Evolutionary conservation across 306 rosid species (phyloP).

Genomic region (Glycine latifolia): DNA sequence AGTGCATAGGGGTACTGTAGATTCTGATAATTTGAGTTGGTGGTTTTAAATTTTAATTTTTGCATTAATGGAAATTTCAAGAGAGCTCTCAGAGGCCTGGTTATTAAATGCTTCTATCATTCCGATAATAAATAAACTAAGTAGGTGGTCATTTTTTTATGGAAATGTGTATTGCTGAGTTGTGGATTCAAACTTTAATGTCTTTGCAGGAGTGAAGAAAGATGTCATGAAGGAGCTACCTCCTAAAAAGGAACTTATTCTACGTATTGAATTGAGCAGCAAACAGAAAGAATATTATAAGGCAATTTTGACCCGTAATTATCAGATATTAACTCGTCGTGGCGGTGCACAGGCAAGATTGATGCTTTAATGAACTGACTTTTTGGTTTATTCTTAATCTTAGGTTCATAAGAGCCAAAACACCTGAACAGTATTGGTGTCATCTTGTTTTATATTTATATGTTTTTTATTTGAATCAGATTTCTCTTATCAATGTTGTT

Average conservation of each 20-base stretch:
- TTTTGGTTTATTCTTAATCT: conserved; percentile 36
- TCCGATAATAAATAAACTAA: conserved; percentile 24
- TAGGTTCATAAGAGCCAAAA: conserved; percentile 39
- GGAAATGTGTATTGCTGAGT: conserved; percentile 21
- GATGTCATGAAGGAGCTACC: conserved; percentile 99
- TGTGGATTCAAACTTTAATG: conserved; percentile 40
- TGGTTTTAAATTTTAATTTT: conserved; percentile 18
- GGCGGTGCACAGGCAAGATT: conserved; percentile 94
- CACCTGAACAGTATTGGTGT: conserved; percentile 13
- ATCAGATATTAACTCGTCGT: conserved; percentile 92
- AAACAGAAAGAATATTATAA: conserved; percentile 97
- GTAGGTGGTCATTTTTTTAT: conserved; percentile 20
- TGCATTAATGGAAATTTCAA: conserved; percentile 13
- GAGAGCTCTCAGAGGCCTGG: conserved; percentile 27
- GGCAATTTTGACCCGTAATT: conserved; percentile 97
- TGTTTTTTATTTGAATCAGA: conserved; percentile 61
- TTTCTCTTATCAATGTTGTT: conserved; percentile 96
- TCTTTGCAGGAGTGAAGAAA: conserved; percentile 90
- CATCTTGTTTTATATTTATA: conserved; percentile 29
- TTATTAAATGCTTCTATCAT: conserved; percentile 38
- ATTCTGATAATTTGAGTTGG: conserved; percentile 27
- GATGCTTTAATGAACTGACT: conserved; percentile 26
- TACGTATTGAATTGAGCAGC: conserved; percentile 91
- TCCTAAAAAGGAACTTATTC: conserved; percentile 96
- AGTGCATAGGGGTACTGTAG: conserved; percentile 27